phyloP scores from a whole-genome alignment of 2,329 filamentous ascomycete genomes.

The Penicillium sp. region DNA sequence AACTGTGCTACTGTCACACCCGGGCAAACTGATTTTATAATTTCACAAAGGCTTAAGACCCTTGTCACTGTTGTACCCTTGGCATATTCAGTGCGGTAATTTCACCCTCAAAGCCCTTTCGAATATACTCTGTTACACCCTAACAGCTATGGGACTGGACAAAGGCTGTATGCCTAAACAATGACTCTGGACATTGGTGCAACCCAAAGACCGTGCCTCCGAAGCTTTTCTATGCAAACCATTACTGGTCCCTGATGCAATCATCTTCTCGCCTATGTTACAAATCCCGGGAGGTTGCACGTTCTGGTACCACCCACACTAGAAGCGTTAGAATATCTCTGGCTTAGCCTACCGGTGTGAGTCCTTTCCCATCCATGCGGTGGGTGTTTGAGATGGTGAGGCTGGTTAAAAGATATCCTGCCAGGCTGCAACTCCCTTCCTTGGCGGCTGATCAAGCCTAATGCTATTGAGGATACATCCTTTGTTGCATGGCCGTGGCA shows the following conservation, averaged over 20 bases:
- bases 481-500: background rate
- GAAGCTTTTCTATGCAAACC: background rate
- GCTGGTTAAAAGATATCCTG: background rate
- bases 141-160: background rate
- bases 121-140: background rate
- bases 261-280: background rate
- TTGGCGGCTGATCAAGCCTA: background rate
- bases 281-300: background rate
- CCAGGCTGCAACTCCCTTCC: background rate
- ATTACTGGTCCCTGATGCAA: background rate
- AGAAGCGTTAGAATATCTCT: constrained; percentile 1
- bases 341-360: background rate
- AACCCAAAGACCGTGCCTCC: background rate
- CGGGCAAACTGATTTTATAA: background rate
- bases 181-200: background rate
- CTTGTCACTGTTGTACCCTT: background rate
- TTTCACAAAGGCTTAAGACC: background rate
- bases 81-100: background rate
- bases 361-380: background rate
- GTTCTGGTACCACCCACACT: background rate
- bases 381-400: background rate
- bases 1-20: background rate
- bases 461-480: background rate
- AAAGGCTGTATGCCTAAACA: background rate
- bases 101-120: background rate